Evolutionary conservation across 139 green algal genomes (phyloP).

Genomic region (Chlorella sp.): DNA sequence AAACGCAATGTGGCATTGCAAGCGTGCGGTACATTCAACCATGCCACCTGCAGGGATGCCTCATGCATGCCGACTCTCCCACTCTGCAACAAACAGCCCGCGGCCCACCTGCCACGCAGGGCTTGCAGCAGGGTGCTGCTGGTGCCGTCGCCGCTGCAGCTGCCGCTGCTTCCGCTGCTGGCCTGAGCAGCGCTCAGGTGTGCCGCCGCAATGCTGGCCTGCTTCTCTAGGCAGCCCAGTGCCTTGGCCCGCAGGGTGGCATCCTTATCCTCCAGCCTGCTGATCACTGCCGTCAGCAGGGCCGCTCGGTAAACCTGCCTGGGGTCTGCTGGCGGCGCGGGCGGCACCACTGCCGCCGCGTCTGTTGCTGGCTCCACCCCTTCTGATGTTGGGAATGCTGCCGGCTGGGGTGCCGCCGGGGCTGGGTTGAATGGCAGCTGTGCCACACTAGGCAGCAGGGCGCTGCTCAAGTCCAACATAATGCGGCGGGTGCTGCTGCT

Average conservation of each 20-base stretch:
- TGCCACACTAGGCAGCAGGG: neutral
- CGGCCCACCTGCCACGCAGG: neutral
- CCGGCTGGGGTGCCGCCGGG: too few species aligned
- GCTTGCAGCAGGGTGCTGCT: neutral
- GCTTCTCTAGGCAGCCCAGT: slow-evolving; percentile 1
- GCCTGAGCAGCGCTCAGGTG: neutral
- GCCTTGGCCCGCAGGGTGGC: slow-evolving; percentile 18
- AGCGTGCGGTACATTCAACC: too few species aligned
- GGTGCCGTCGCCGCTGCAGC: neutral
- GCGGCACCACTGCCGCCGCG: neutral
- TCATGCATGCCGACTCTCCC: too few species aligned
- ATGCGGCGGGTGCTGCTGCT: slow-evolving; percentile 13
- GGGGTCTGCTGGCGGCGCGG: neutral
- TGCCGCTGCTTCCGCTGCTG: neutral
- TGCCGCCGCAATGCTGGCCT: neutral
- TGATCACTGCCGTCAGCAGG: neutral
- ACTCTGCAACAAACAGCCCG: neutral
- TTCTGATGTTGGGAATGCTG: neutral
- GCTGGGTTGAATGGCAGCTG: neutral
- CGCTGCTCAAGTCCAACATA: neutral
- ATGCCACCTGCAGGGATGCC: too few species aligned
- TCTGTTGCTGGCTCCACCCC: neutral
- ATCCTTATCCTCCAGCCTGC: slow-evolving; percentile 2
- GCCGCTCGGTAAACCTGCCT: neutral
- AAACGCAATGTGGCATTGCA: too few species aligned